phyloP scores from a whole-genome alignment of 768 basidiomycete species.

The Pseudohyphozyma bogoriensis region DNA sequence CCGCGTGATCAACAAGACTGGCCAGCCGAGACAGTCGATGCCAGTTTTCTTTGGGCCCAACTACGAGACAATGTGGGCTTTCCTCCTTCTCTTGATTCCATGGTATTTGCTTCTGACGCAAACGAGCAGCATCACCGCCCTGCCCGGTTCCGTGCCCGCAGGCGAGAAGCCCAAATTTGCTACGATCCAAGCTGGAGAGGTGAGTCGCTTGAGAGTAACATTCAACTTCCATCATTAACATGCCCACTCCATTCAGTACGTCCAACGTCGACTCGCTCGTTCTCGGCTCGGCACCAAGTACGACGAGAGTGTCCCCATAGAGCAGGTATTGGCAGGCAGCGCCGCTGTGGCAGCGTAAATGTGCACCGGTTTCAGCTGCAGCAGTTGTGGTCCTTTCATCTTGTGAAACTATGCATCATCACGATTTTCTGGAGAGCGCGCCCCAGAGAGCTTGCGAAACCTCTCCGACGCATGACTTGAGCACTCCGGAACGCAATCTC shows the following conservation, averaged over 20 bases:
- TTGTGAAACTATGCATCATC: too few species aligned
- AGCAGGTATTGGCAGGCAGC: too few species aligned
- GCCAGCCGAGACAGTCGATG: conserved; percentile 64
- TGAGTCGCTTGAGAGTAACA: background rate
- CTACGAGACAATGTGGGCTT: conserved; percentile 51
- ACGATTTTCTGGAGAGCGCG: too few species aligned
- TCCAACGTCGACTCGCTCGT: background rate
- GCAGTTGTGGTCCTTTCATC: too few species aligned
- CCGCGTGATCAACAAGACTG: conserved; percentile 64
- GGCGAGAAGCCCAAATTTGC: conserved; percentile 58
- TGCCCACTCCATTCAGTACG: background rate
- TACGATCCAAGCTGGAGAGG: conserved; percentile 62
- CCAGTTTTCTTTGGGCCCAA: conserved; percentile 86
- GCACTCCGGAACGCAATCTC: too few species aligned
- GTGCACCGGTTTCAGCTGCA: too few species aligned
- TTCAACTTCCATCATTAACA: background rate
- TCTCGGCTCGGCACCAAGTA: background rate
- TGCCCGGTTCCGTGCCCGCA: conserved; percentile 45
- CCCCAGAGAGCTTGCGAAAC: too few species aligned
- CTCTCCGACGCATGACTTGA: too few species aligned
- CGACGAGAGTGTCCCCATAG: conserved; percentile 1
- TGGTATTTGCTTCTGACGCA: too few species aligned
- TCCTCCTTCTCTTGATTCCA: background rate
- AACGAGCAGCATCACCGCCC: conserved; percentile 42
- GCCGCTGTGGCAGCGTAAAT: too few species aligned